phyloP scores from a whole-genome alignment of 768 basidiomycete genomes.

The Rhodotorula babjevae region DNA sequence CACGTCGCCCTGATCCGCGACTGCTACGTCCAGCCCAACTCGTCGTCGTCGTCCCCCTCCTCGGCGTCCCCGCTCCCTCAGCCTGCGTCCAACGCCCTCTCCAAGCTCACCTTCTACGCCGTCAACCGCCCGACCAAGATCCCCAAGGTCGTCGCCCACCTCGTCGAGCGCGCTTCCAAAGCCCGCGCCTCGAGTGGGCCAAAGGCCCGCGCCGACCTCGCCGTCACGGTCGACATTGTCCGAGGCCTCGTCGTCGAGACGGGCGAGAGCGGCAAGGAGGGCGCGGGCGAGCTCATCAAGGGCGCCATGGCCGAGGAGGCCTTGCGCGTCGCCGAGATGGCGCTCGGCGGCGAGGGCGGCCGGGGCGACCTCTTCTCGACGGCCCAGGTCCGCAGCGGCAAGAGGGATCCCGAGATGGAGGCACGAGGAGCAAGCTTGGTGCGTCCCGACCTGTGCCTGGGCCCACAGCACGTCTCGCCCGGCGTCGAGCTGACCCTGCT shows the following conservation, averaged over 20 bases:
- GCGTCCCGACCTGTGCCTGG: not conserved
- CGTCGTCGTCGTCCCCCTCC: not conserved
- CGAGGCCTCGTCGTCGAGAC: constrained; percentile 23
- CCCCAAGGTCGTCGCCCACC: constrained; percentile 30
- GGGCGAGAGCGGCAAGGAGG: constrained; percentile 23
- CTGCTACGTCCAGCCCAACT: constrained; percentile 26
- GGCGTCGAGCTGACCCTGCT: not conserved
- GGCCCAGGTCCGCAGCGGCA: not conserved
- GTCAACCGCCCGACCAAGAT: constrained; percentile 34
- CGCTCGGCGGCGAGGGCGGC: constrained; percentile 16
- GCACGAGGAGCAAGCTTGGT: constrained; percentile 22
- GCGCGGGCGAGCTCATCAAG: constrained; percentile 14
- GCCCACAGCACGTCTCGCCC: too few species aligned
- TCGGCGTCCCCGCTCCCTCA: not conserved
- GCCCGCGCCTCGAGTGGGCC: not conserved
- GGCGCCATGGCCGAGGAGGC: constrained; percentile 26
- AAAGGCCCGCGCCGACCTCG: constrained; percentile 22
- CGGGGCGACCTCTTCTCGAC: not conserved
- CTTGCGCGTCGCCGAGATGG: constrained; percentile 24
- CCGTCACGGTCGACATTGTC: constrained; percentile 25
- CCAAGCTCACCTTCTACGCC: constrained; percentile 36
- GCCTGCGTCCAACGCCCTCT: constrained; percentile 28
- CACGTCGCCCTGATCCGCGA: constrained; percentile 26
- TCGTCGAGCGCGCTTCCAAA: constrained; percentile 21
- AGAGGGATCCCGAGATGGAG: constrained; percentile 24